Conservation (phyloP, 1,139 yeast species). For the Suhomyces atakaporum region DNA sequence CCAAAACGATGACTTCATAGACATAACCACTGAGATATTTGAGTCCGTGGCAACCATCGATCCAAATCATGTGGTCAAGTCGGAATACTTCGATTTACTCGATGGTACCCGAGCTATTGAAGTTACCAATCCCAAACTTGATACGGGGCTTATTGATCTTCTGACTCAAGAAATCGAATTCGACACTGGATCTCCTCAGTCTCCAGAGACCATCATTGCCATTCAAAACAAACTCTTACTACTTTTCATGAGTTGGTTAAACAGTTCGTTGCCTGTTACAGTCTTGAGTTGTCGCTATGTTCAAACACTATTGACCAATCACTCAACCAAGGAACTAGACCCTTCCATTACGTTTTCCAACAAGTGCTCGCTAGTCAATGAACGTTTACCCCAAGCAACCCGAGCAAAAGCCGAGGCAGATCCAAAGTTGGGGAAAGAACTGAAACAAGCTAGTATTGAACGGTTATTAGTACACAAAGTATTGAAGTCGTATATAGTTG, state of each 20-base stretch:
- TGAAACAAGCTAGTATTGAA: conserved; percentile 14
- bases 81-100: conserved; percentile 56
- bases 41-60: conserved; percentile 32
- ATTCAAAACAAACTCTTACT: conserved; percentile 45
- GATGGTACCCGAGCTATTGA: conserved; percentile 80
- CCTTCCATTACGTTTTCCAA: conserved; percentile 7
- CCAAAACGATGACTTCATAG: conserved; percentile 21
- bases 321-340: conserved; percentile 1
- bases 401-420: conserved; percentile 4
- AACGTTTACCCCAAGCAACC: conserved; percentile 8
- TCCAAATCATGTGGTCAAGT: conserved; percentile 50
- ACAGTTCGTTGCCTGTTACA: conserved; percentile 62
- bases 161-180: conserved; percentile 40
- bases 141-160: conserved; percentile 57
- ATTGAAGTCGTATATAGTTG: conserved; percentile 49
- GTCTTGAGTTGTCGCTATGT: conserved; percentile 67
- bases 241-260: conserved; percentile 60
- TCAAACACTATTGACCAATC: conserved; percentile 50
- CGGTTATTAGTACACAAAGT: conserved; percentile 46
- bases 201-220: conserved; percentile 42
- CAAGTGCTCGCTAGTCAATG: conserved; percentile 13
- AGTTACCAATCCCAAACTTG: conserved; percentile 59
- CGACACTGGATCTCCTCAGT: conserved; percentile 36
- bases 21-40: conserved; percentile 46
- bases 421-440: conserved; percentile 1